Conservation (phyloP, 1,139 yeast genomes). For the Blastobotrys arbuscula region DNA sequence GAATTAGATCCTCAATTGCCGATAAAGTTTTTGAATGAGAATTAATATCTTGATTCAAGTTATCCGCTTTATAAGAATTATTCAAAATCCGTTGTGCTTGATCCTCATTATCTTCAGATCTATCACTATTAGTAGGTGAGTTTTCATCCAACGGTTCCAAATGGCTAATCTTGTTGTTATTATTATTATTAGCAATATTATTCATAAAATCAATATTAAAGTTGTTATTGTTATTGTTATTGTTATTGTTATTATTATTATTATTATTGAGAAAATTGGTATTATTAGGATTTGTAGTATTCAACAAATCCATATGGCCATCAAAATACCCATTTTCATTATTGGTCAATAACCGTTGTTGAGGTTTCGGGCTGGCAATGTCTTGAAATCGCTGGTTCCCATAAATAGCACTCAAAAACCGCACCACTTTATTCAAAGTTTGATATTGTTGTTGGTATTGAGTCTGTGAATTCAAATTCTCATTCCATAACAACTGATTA, state of each 20-base stretch:
- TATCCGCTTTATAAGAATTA: background rate
- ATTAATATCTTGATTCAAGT: background rate
- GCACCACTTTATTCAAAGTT: slow-evolving; percentile 77
- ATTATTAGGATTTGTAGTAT: background rate
- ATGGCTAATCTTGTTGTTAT: slow-evolving; percentile 5
- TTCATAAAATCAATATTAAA: slow-evolving; percentile 5
- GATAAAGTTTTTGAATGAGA: slow-evolving; percentile 1
- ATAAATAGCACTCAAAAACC: slow-evolving; percentile 78
- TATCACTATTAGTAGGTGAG: slow-evolving; percentile 9
- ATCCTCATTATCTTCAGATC: slow-evolving; percentile 6
- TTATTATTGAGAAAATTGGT: background rate
- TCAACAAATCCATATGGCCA: background rate
- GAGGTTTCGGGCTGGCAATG: slow-evolving; percentile 21
- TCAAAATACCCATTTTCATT: background rate
- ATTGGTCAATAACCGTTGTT: slow-evolving; percentile 8
- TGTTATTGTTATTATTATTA: background rate
- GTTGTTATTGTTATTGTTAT: background rate
- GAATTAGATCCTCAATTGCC: slow-evolving; percentile 9
- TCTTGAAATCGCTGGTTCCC: slow-evolving; percentile 45
- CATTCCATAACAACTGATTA: slow-evolving; percentile 88
- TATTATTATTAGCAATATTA: background rate
- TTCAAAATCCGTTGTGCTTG: slow-evolving; percentile 7
- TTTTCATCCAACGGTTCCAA: slow-evolving; percentile 7
- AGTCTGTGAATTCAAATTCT: slow-evolving; percentile 44
- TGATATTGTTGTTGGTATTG: slow-evolving; percentile 82